Evolutionary conservation across 1,284 basidiomycete genomes (phyloP).

Genomic region (Irpex sp.): DNA sequence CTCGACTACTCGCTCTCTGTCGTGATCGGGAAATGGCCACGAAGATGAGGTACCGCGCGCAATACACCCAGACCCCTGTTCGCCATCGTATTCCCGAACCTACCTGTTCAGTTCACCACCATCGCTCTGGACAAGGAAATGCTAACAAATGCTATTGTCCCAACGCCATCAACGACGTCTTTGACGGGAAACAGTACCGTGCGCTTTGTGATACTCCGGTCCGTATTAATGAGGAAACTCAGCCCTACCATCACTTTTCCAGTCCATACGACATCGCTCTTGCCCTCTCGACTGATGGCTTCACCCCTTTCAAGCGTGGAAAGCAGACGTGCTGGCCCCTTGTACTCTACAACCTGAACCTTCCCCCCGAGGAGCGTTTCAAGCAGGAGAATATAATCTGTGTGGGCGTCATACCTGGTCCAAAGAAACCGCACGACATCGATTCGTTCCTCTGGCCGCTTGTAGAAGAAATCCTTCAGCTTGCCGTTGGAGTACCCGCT

Average conservation of each 20-base stretch:
- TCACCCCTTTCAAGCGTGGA: constrained; percentile 31
- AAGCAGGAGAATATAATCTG: constrained; percentile 26
- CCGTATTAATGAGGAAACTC: constrained; percentile 6
- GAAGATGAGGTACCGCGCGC: constrained; percentile 18
- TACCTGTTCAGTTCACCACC: neutral
- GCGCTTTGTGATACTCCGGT: constrained; percentile 4
- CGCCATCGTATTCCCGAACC: neutral
- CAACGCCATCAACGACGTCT: constrained; percentile 10
- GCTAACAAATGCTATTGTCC: neutral
- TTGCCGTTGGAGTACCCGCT: constrained; percentile 29
- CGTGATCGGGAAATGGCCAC: constrained; percentile 6
- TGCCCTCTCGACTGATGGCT: constrained; percentile 29
- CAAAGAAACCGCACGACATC: constrained; percentile 34
- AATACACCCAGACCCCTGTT: neutral
- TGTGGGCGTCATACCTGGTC: constrained; percentile 37
- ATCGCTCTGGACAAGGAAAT: constrained; percentile 1
- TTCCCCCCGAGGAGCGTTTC: constrained; percentile 29
- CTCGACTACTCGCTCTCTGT: constrained; percentile 7
- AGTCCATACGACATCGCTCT: constrained; percentile 25
- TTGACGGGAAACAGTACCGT: constrained; percentile 2
- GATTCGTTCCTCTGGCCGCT: constrained; percentile 37
- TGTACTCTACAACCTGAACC: constrained; percentile 34
- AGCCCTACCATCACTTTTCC: constrained; percentile 18
- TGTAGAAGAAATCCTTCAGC: constrained; percentile 30
- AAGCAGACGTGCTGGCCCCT: constrained; percentile 37